Base-by-base conservation (phyloP, 148 eudicot genomes). In the Polygonum aviculare region DNA sequence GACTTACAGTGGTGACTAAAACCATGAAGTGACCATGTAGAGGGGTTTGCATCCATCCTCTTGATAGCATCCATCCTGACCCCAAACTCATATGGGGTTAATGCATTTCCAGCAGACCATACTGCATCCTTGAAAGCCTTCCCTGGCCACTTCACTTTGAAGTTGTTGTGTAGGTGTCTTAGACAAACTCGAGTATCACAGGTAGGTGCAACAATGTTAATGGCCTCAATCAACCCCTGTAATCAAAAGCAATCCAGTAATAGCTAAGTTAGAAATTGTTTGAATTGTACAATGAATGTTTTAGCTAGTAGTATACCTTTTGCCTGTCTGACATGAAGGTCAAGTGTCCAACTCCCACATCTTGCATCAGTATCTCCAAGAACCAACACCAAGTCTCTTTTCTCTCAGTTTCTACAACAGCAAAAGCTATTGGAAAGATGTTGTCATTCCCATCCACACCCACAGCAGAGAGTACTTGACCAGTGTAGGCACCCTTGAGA, bases 271-370 rank as follows among this genome's bases (percentile, higher is more conserved):
- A 26, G 16, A n/a, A n/a, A 12, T 26, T 15, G 4, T n/a, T n/a
- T 5, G 19, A n/a, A n/a, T 26, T 26, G 31, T 26, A 26, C 31
- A 26, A 26, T 26, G 31, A 26, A 26, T 26, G 31, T 26, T 26
- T 26, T 26, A 26, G 31, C 31, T 26, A 26, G 31, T 26, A 26
- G 31, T 38, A 9, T 12, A 69, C 45, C 45, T 69, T 79, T 40
- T 79, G 77, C 26, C 67, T 74, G 7, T 79, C 69, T 7, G 41
- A 74, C 74, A 74, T 79, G 16, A 49, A 79, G 2, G 40, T 57
- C n/a, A 21, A 21, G 4, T 26, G 2, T 4, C 2, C 45, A 1
- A 6, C 7, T 2, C 35, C 63, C 18, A 50, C 2, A 12, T 18
- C 71, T 11, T 36, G 38, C 1, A 47, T 19, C 22, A 79, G 3